phyloP scores from a whole-genome alignment of 495 filamentous ascomycete genomes.

The Penicillium argentinense region DNA sequence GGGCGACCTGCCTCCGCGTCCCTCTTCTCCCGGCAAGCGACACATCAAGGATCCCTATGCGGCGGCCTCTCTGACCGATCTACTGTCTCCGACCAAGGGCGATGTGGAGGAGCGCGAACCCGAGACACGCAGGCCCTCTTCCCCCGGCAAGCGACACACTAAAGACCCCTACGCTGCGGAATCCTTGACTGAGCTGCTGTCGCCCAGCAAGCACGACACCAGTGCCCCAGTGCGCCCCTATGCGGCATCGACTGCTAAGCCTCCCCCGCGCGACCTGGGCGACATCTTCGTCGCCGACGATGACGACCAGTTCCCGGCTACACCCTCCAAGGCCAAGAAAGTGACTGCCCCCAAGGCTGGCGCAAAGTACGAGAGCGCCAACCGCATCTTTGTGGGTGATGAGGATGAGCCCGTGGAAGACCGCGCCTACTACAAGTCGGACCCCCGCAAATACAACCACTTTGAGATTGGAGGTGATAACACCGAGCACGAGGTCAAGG shows the following conservation, averaged over 20 bases:
- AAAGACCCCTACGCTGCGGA: slow-evolving; percentile 26
- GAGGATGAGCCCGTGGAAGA: slow-evolving; percentile 41
- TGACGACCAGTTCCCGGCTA: slow-evolving; percentile 40
- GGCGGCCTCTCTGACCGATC: slow-evolving; percentile 56
- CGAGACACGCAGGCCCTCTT: slow-evolving; percentile 1
- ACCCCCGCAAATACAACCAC: slow-evolving; percentile 79
- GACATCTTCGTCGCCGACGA: slow-evolving; percentile 62
- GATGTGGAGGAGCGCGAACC: slow-evolving; percentile 16
- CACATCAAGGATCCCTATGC: slow-evolving; percentile 69
- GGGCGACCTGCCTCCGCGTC: slow-evolving; percentile 43
- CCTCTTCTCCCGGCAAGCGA: slow-evolving; percentile 46
- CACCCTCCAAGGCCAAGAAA: slow-evolving; percentile 50
- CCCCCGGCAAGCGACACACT: slow-evolving; percentile 21
- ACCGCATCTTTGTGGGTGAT: slow-evolving; percentile 65
- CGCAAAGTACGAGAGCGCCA: slow-evolving; percentile 60
- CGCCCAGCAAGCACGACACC: slow-evolving; percentile 21
- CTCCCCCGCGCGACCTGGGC: slow-evolving; percentile 58
- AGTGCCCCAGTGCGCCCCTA: slow-evolving; percentile 33
- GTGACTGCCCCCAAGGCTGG: slow-evolving; percentile 52
- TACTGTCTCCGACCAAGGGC: slow-evolving; percentile 36
- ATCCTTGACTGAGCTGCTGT: slow-evolving; percentile 26
- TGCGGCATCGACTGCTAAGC: slow-evolving; percentile 54
- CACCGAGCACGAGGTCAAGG: slow-evolving; percentile 34
- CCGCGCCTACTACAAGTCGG: slow-evolving; percentile 49
- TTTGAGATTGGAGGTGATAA: slow-evolving; percentile 78